Base-by-base conservation (phyloP, 148 eudicot genomes). In the Limonium bicolor region DNA sequence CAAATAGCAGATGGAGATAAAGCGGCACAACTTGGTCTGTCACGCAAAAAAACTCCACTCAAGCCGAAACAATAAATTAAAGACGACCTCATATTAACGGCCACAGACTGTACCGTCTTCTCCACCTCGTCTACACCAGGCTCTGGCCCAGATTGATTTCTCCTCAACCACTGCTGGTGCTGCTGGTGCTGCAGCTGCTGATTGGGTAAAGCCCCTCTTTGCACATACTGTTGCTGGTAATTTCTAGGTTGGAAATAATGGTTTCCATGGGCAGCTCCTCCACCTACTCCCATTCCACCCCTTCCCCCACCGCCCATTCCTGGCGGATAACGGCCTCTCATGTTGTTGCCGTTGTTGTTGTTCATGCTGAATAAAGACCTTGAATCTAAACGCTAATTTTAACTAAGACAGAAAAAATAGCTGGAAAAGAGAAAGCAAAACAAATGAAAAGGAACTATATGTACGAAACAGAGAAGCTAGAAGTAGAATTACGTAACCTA, bases 41-140 rank as follows among this genome's bases (percentile, higher is more conserved):
- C 42, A 13, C 11, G 7, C 17, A 7, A 9, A 13, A 38, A 38
- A 38, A 11, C 39, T 7, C 6, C 2, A 22, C 17, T 9, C 7
- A 45, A 10, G 16, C 7, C 19, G 9, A 4, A 20, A 48, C 15
- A 20, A 11, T 16, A 16, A 15, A n/a, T 34, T 7, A 2, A 10
- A 17, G 24, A 16, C 5, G 42, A 80, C 95, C 92, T 81, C 15
- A 67, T 46, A 38, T 77, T 83, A 17, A 53, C 48, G 4, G 73
- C 78, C 68, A 81, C 96, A 0, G 87, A 66, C 54, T 73, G 96
- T 1, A 86, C 68, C 0, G 74, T 80, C 66, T 85, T 85, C 52
- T 85, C 82, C 2, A 74, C 92, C 51, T 80, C 84, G 3, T 63
- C 80, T 6, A 64, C 61, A 33, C 55, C 45, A 11, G 69, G 36